phyloP scores from a whole-genome alignment of 768 basidiomycete species.

The Rubroboletus satanas region DNA sequence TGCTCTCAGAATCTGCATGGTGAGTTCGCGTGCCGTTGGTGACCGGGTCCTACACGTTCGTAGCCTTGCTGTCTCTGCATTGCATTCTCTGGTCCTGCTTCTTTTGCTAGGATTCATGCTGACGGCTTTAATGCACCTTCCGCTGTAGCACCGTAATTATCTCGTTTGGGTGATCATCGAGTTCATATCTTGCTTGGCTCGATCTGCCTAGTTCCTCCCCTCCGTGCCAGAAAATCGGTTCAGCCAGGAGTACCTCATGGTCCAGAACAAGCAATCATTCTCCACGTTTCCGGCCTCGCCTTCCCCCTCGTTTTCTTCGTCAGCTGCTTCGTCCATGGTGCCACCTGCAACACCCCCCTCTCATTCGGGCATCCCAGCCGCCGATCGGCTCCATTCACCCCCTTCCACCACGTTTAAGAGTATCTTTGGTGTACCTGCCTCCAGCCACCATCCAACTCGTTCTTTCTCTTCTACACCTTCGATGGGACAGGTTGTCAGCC shows the following conservation, averaged over 20 bases:
- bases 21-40: conserved; percentile 15
- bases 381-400: conserved; percentile 41
- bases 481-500: conserved; percentile 35
- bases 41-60: conserved; percentile 14
- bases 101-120: conserved; percentile 12
- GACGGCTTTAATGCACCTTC: conserved; percentile 13
- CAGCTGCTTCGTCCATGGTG: conserved; percentile 40
- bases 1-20: conserved; percentile 20
- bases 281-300: conserved; percentile 40
- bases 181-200: conserved; percentile 23
- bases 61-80: conserved; percentile 25
- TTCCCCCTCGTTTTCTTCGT: conserved; percentile 44
- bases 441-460: conserved; percentile 19
- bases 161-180: conserved; percentile 27
- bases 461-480: conserved; percentile 26
- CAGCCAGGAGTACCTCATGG: conserved; percentile 25
- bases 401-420: conserved; percentile 35
- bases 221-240: conserved; percentile 19
- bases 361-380: conserved; percentile 39
- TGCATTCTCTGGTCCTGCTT: conserved; percentile 17
- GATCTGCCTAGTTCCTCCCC: conserved; percentile 17
- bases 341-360: conserved; percentile 35
- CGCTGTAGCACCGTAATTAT: conserved; percentile 29
- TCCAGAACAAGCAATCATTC: conserved; percentile 36
- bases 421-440: conserved; percentile 27